Evolutionary conservation across 768 basidiomycete species (phyloP).

Genomic region (Lyophyllum semitale): DNA sequence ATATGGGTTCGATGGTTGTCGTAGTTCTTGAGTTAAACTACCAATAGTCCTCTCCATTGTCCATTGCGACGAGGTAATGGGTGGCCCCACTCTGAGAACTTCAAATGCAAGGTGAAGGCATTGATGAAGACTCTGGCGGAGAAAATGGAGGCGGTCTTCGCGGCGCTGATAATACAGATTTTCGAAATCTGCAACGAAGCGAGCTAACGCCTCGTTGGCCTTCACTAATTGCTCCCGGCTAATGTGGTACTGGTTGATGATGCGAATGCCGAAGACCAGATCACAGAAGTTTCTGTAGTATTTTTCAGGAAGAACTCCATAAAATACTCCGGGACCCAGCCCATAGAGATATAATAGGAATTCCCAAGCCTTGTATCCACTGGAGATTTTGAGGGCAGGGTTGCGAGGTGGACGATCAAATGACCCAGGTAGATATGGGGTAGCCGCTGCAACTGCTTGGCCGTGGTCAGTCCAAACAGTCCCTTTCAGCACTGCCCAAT

Average conservation of each 20-base stretch:
- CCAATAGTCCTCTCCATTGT: slow-evolving; percentile 34
- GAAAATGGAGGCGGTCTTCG: slow-evolving; percentile 31
- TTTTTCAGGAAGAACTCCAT: slow-evolving; percentile 5
- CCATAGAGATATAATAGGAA: slow-evolving; percentile 12
- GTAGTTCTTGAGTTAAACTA: slow-evolving; percentile 23
- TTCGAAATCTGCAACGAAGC: slow-evolving; percentile 23
- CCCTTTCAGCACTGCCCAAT: slow-evolving; percentile 28
- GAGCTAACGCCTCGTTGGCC: neutral
- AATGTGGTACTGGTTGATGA: slow-evolving; percentile 12
- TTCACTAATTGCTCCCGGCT: neutral
- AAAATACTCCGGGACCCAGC: slow-evolving; percentile 13
- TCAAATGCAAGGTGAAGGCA: slow-evolving; percentile 30
- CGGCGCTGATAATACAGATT: slow-evolving; percentile 30
- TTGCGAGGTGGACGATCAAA: slow-evolving; percentile 44
- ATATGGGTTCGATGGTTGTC: slow-evolving; percentile 24
- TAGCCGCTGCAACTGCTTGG: slow-evolving; percentile 26
- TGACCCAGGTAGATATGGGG: slow-evolving; percentile 36
- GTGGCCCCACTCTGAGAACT: slow-evolving; percentile 21
- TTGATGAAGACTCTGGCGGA: slow-evolving; percentile 30
- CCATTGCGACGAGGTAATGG: slow-evolving; percentile 22
- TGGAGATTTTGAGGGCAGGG: slow-evolving; percentile 37
- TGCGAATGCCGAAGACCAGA: slow-evolving; percentile 8
- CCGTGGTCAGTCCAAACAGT: slow-evolving; percentile 36
- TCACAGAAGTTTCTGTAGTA: slow-evolving; percentile 14
- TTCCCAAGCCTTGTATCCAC: slow-evolving; percentile 25